Conservation (phyloP, 2,329 filamentous ascomycete species). For the Xylariales sp. region DNA sequence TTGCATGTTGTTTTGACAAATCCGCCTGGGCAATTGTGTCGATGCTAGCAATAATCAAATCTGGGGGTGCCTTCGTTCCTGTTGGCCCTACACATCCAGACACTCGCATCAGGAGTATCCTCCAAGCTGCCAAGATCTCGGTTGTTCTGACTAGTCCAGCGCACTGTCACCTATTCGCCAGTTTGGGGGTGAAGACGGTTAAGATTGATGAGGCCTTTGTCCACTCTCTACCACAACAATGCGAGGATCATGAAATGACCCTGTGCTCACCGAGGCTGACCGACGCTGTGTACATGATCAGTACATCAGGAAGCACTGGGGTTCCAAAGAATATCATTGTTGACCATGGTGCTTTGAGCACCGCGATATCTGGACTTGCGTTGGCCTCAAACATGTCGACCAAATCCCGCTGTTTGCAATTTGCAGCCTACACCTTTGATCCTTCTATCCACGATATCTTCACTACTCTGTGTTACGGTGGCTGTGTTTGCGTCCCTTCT, state of each 20-base stretch:
- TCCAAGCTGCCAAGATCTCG: neutral
- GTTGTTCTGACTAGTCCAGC: neutral
- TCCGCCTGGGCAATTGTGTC: conserved; percentile 14
- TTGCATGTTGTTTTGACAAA: neutral
- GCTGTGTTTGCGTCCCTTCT: conserved; percentile 1
- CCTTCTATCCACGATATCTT: conserved; percentile 1
- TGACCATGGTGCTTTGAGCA: conserved; percentile 1
- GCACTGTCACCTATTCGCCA: neutral
- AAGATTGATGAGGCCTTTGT: neutral
- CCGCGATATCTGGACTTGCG: neutral
- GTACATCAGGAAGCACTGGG: conserved; percentile 6
- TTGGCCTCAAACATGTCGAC: conserved; percentile 38
- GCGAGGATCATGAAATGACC: too few relatives aligned
- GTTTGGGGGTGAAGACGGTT: neutral
- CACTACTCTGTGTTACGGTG: neutral
- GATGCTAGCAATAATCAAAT: conserved; percentile 27
- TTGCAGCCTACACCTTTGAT: conserved; percentile 8
- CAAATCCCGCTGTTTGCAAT: conserved; percentile 27
- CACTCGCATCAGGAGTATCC: neutral
- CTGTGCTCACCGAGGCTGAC: too few relatives aligned
- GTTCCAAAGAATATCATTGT: conserved; percentile 4
- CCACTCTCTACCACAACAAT: neutral
- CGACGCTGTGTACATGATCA: neutral
- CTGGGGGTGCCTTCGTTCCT: conserved; percentile 23
- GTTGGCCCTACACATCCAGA: neutral